Evolutionary conservation across 768 basidiomycete species (phyloP).

Genomic region (Boletus reticuloceps): DNA sequence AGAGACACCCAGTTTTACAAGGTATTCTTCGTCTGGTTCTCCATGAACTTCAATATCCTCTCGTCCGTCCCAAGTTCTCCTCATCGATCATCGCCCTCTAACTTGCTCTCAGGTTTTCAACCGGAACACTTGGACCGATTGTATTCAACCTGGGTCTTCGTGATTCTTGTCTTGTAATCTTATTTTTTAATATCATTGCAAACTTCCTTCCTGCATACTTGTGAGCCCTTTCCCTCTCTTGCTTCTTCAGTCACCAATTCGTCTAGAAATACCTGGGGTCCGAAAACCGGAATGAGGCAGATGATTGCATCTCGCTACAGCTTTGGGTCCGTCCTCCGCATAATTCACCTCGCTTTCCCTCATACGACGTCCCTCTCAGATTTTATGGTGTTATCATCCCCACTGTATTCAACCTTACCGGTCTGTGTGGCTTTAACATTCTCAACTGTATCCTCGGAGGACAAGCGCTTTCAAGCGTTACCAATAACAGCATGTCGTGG

Average conservation of each 20-base stretch:
- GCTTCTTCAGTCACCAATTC: neutral
- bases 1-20: conserved; percentile 60
- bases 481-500: conserved; percentile 49
- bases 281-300: conserved; percentile 75
- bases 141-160: conserved; percentile 59
- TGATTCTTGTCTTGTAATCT: conserved; percentile 61
- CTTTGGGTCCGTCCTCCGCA: conserved; percentile 47
- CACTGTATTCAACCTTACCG: conserved; percentile 56
- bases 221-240: conserved; percentile 32
- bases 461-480: conserved; percentile 59
- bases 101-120: conserved; percentile 49
- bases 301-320: conserved; percentile 73
- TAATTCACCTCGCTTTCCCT: conserved; percentile 11
- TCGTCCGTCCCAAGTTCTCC: conserved; percentile 33
- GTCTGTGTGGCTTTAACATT: conserved; percentile 62
- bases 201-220: conserved; percentile 59
- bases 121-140: conserved; percentile 65
- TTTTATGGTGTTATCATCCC: conserved; percentile 54
- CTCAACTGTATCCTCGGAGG: conserved; percentile 69
- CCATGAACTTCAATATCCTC: conserved; percentile 65
- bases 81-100: neutral
- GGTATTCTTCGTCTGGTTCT: conserved; percentile 72
- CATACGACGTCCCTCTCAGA: conserved; percentile 22
- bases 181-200: conserved; percentile 66
- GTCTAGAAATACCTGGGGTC: conserved; percentile 64